phyloP scores from a whole-genome alignment of 768 basidiomycete genomes.

The Trametes cingulata region DNA sequence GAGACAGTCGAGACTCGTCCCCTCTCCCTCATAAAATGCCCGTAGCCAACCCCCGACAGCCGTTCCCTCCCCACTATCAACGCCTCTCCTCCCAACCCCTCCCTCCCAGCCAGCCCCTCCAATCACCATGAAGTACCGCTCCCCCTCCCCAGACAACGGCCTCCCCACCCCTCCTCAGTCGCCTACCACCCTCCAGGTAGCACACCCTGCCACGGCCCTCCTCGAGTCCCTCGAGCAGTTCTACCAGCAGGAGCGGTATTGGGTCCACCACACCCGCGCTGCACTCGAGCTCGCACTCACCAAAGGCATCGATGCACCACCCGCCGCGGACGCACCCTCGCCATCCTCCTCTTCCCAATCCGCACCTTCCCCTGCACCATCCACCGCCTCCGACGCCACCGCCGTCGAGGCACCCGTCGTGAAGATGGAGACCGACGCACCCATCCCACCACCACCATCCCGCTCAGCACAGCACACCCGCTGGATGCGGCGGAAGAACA shows the following conservation, averaged over 20 bases:
- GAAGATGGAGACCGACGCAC: conserved; percentile 34
- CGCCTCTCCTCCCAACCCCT: conserved; percentile 20
- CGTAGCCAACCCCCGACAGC: conserved; percentile 19
- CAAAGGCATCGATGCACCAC: conserved; percentile 33
- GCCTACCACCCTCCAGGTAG: conserved; percentile 27
- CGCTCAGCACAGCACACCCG: conserved; percentile 29
- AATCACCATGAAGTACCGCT: conserved; percentile 25
- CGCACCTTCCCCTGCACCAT: conserved; percentile 24
- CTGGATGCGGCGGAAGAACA: conserved; percentile 62
- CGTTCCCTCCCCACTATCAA: conserved; percentile 27
- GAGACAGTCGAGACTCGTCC: conserved; percentile 30
- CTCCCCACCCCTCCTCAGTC: conserved; percentile 36
- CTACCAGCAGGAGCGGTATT: conserved; percentile 71
- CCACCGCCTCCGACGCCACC: conserved; percentile 21
- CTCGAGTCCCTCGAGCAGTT: conserved; percentile 66
- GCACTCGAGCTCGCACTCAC: conserved; percentile 52
- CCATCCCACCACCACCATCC: conserved; percentile 21
- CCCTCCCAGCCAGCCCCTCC: conserved; percentile 4
- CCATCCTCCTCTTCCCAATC: conserved; percentile 18
- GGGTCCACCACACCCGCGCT: conserved; percentile 68
- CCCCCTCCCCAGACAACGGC: conserved; percentile 23
- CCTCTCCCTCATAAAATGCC: conserved; percentile 23
- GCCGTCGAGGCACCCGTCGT: conserved; percentile 26
- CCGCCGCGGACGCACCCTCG: conserved; percentile 21
- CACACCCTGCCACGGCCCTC: conserved; percentile 47